phyloP scores from a whole-genome alignment of 225 moss, liverwort and hornwort genomes.

The Antitrichia curtipendula region DNA sequence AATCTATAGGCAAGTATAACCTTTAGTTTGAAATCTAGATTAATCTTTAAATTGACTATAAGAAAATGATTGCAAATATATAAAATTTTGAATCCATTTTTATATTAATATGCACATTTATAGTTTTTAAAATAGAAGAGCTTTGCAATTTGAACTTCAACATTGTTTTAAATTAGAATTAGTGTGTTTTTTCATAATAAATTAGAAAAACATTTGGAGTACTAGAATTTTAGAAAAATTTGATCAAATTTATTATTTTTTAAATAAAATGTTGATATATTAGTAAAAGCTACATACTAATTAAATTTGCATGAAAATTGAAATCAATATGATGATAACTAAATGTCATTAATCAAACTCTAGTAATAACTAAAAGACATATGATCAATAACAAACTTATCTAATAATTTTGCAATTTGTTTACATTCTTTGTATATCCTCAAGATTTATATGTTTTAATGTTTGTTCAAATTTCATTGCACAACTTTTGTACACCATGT shows the following conservation, averaged over 20 bases:
- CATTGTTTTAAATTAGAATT: not conserved
- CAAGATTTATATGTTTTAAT: not conserved
- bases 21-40: too few species aligned
- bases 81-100: fast-evolving
- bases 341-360: too few species aligned
- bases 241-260: not conserved
- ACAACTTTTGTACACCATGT: not conserved
- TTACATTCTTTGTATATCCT: not conserved
- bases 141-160: too few species aligned
- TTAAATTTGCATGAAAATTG: too few species aligned
- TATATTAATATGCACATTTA: not conserved
- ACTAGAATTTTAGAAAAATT: too few species aligned
- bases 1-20: too few species aligned
- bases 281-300: not conserved
- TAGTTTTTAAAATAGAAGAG: too few species aligned
- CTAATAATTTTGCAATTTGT: not conserved
- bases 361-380: too few species aligned
- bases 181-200: not conserved
- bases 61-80: not conserved
- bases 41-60: not conserved
- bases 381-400: too few species aligned
- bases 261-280: not conserved
- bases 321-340: too few species aligned
- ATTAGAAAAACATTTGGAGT: not conserved
- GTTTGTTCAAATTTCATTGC: not conserved